Evolutionary conservation across 192 early-diverging fungal species (phyloP).

Genomic region (Linnemannia hyalina): DNA sequence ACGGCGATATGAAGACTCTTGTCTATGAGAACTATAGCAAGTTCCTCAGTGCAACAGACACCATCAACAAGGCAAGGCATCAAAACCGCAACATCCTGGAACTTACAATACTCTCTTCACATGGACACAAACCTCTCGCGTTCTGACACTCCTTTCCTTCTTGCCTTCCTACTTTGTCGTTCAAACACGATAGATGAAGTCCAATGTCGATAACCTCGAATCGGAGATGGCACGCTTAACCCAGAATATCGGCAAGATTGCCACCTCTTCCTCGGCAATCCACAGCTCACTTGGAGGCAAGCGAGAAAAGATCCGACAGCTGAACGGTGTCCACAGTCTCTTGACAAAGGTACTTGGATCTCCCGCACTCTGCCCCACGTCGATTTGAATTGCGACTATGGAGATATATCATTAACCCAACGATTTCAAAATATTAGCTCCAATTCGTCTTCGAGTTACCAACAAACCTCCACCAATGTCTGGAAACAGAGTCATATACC

Average conservation of each 20-base stretch:
- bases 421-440: constrained; percentile 59
- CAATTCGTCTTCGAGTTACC: constrained; percentile 94
- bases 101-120: neutral
- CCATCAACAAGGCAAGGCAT: constrained; percentile 75
- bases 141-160: neutral
- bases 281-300: constrained; percentile 73
- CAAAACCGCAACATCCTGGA: neutral
- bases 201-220: constrained; percentile 90
- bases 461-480: constrained; percentile 71
- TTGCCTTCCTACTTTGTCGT: constrained; percentile 1
- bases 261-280: constrained; percentile 61
- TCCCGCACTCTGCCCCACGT: neutral
- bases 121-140: neutral
- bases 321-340: constrained; percentile 78
- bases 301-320: constrained; percentile 79
- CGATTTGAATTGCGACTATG: neutral
- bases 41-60: constrained; percentile 95
- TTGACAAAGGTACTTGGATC: constrained; percentile 70
- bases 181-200: constrained; percentile 73
- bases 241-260: constrained; percentile 76
- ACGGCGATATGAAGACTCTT: constrained; percentile 97
- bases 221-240: constrained; percentile 83
- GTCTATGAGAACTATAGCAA: constrained; percentile 99
- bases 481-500: constrained; percentile 70
- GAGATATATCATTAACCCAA: neutral